Evolutionary conservation across 2,329 filamentous ascomycete genomes (phyloP).

Genomic region (Alternaria gaisen): DNA sequence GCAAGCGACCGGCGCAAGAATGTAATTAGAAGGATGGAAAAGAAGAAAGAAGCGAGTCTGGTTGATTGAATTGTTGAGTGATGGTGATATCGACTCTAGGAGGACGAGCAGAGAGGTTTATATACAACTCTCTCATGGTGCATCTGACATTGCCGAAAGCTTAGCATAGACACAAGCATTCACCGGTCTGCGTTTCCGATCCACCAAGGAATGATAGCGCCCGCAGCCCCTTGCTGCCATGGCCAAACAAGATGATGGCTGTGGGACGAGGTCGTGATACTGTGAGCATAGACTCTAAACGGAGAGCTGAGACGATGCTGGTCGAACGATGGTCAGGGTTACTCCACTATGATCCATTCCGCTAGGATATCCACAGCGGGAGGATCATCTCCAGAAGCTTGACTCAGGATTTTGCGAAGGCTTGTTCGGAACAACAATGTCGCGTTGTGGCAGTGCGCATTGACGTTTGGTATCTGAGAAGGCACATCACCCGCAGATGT

Average conservation of each 20-base stretch:
- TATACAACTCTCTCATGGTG: constrained; percentile 29
- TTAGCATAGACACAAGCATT: constrained; percentile 45
- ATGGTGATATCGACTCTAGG: constrained; percentile 36
- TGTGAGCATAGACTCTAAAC: constrained; percentile 24
- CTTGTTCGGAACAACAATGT: constrained; percentile 29
- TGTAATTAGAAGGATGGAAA: constrained; percentile 39
- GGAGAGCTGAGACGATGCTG: constrained; percentile 35
- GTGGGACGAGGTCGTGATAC: constrained; percentile 32
- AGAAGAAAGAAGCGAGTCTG: constrained; percentile 39
- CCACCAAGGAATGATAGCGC: constrained; percentile 9
- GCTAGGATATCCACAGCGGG: constrained; percentile 26
- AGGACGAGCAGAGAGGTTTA: constrained; percentile 30
- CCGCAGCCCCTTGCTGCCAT: constrained; percentile 17
- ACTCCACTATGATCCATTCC: constrained; percentile 14
- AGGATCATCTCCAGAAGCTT: constrained; percentile 32
- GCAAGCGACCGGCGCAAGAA: constrained; percentile 50
- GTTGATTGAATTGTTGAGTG: constrained; percentile 18
- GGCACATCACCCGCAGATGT: constrained; percentile 18
- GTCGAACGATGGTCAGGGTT: constrained; percentile 36
- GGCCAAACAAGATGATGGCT: constrained; percentile 24
- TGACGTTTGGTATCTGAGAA: constrained; percentile 44
- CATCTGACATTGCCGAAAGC: constrained; percentile 29
- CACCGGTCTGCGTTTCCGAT: constrained; percentile 15
- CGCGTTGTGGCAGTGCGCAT: constrained; percentile 33
- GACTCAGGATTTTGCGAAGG: constrained; percentile 12